A percentile compares a stretch with the other conserved stretches of the same genome.
Evolutionary conservation across 768 basidiomycete species (phyloP).

Genomic region (Cubamyces sp.): DNA sequence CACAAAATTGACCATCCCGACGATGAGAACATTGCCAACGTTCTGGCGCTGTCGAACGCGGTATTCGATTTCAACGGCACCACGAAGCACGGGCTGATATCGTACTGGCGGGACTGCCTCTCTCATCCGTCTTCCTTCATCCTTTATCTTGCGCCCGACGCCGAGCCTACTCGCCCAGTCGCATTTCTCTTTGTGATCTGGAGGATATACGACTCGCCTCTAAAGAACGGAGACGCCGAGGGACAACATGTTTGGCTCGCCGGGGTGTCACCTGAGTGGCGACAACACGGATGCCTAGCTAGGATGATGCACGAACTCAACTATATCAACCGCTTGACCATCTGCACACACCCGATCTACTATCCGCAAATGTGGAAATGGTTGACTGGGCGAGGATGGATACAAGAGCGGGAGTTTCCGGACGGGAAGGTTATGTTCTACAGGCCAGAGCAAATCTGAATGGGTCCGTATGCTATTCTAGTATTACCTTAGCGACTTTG

Average conservation of each 20-base stretch:
- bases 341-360: conserved; percentile 29
- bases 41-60: conserved; percentile 28
- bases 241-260: conserved; percentile 33
- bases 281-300: conserved; percentile 29
- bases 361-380: conserved; percentile 33
- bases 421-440: conserved; percentile 32
- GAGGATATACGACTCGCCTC: conserved; percentile 20
- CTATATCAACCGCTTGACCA: conserved; percentile 6
- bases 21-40: conserved; percentile 10
- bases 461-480: background rate
- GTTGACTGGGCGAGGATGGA: conserved; percentile 30
- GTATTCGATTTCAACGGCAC: conserved; percentile 28
- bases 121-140: conserved; percentile 21
- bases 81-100: conserved; percentile 30
- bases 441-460: background rate
- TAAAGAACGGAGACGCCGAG: conserved; percentile 19
- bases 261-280: conserved; percentile 24
- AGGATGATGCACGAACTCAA: conserved; percentile 26
- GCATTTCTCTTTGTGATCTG: conserved; percentile 31
- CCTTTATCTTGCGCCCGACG: conserved; percentile 23
- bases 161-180: conserved; percentile 4
- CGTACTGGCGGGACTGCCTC: conserved; percentile 26
- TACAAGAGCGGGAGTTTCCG: conserved; percentile 24
- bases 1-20: background rate
- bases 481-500: too few relatives aligned